Percentiles rank a stretch among this genome's conserved stretches.
These are phyloP conservation scores for Emmonsiellopsis sp. DNA, from an alignment of 2,329 filamentous ascomycete species.

Conservation along the genomic window DNA sequence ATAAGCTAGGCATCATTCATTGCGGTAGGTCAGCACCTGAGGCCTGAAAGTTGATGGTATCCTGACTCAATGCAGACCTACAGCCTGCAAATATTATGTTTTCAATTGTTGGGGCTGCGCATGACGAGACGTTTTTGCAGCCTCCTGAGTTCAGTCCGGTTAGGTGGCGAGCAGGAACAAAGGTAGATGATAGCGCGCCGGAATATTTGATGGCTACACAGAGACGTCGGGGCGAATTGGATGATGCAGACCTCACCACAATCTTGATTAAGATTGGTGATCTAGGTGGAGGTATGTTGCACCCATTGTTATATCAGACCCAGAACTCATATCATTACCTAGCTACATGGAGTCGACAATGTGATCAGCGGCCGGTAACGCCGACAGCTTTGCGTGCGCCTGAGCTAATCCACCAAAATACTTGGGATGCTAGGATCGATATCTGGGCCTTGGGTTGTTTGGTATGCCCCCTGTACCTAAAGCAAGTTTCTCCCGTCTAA, in stretches of 20 bases:
- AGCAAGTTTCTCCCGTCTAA: conserved; percentile 4
- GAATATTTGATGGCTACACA: conserved; percentile 16
- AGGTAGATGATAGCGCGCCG: conserved; percentile 12
- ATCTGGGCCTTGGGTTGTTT: conserved; percentile 17
- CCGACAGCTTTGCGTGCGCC: conserved; percentile 13
- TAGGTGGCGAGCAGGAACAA: conserved; percentile 12
- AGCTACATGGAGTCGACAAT: conserved; percentile 5
- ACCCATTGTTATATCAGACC: neutral
- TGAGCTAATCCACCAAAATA: conserved; percentile 11
- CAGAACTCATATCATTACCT: conserved; percentile 1
- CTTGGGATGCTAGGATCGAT: conserved; percentile 13
- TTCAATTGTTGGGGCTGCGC: conserved; percentile 1
- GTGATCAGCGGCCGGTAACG: conserved; percentile 10
- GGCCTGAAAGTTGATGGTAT: neutral
- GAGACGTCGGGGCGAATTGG: conserved; percentile 10
- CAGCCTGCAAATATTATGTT: conserved; percentile 18
- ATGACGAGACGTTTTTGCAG: conserved; percentile 3
- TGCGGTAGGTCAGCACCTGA: conserved; percentile 9
- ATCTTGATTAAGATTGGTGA: conserved; percentile 16
- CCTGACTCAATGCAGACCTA: conserved; percentile 11
- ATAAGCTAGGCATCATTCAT: conserved; percentile 12
- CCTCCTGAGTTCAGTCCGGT: conserved; percentile 13
- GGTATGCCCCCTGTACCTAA: conserved; percentile 10
- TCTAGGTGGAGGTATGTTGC: conserved; percentile 15
- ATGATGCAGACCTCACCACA: conserved; percentile 8